Conservation (phyloP, 2,329 filamentous ascomycete species). For the Hypoxylon sp. region DNA sequence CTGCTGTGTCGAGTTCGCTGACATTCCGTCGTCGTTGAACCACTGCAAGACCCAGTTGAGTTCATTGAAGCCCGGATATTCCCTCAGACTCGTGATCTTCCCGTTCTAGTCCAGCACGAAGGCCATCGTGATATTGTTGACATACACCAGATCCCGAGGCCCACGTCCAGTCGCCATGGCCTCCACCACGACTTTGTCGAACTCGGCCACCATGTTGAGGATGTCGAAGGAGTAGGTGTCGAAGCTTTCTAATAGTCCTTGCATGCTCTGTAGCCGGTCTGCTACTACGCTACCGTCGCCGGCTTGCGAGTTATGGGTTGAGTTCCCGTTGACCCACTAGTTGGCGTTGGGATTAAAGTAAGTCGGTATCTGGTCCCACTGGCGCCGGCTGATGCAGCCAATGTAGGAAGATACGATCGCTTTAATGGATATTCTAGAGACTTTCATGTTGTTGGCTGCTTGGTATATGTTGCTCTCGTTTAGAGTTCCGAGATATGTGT, state of each 20-base stretch:
- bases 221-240: conserved; percentile 25
- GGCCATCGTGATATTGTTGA: conserved; percentile 24
- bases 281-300: neutral
- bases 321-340: conserved; percentile 27
- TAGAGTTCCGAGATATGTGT: neutral
- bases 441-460: neutral
- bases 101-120: conserved; percentile 11
- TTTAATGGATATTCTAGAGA: neutral
- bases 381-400: conserved; percentile 2
- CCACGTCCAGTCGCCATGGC: conserved; percentile 16
- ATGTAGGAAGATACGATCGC: conserved; percentile 12
- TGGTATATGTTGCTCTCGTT: neutral
- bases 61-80: conserved; percentile 23
- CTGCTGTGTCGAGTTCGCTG: neutral
- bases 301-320: neutral
- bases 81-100: conserved; percentile 17
- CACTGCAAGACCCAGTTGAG: conserved; percentile 16
- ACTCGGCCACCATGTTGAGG: conserved; percentile 19
- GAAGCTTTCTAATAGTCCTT: neutral
- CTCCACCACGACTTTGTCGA: conserved; percentile 15
- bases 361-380: conserved; percentile 19
- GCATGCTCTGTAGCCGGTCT: conserved; percentile 1
- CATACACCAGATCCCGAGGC: conserved; percentile 22
- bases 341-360: conserved; percentile 24
- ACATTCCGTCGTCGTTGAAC: conserved; percentile 16